phyloP scores from a whole-genome alignment of 2,329 filamentous ascomycete genomes.

The Aspergillus costaricaensis region DNA sequence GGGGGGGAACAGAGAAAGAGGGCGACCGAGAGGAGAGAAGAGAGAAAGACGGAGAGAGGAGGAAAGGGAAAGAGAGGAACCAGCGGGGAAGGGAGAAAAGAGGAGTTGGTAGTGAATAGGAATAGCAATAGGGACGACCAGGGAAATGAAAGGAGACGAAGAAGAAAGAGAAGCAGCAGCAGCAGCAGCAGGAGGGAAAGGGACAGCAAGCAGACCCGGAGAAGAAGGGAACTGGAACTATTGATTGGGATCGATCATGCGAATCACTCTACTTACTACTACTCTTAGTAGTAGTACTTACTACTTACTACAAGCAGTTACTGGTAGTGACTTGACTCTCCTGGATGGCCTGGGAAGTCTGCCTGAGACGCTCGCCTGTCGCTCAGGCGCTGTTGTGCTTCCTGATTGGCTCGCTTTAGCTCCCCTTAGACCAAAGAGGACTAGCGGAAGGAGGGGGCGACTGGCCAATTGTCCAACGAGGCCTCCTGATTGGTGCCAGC shows the following conservation, averaged over 20 bases:
- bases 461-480: slow-evolving; percentile 5
- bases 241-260: neutral
- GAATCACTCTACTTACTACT: neutral
- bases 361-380: slow-evolving; percentile 18
- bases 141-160: neutral
- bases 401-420: slow-evolving; percentile 18
- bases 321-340: too few species aligned
- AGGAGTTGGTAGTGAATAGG: slow-evolving; percentile 1
- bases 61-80: slow-evolving; percentile 4
- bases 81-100: neutral
- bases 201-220: neutral
- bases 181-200: neutral
- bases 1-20: slow-evolving; percentile 17
- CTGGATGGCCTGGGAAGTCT: too few species aligned
- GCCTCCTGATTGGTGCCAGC: slow-evolving; percentile 7
- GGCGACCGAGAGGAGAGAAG: slow-evolving; percentile 21
- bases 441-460: slow-evolving; percentile 4
- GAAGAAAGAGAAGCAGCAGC: neutral
- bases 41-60: slow-evolving; percentile 13
- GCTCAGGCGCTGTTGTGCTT: neutral
- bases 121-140: slow-evolving; percentile 3
- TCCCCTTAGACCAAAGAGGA: neutral
- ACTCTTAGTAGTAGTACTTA: too few species aligned
- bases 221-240: neutral
- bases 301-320: too few species aligned